phyloP scores from a whole-genome alignment of 2,329 filamentous ascomycete genomes.

The Aspergillus sp. region DNA sequence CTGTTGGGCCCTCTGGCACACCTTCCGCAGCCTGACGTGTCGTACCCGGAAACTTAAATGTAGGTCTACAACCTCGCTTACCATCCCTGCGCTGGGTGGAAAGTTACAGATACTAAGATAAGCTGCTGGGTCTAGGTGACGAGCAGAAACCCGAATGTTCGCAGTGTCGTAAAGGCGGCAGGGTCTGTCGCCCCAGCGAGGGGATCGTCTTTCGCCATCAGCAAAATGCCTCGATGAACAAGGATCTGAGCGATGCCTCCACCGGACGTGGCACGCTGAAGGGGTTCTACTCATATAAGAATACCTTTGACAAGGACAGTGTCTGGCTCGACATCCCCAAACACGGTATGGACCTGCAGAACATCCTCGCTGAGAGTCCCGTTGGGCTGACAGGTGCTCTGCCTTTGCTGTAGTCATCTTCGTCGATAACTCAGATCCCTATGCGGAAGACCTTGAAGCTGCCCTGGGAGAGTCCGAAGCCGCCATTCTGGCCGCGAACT shows the following conservation, averaged over 20 bases:
- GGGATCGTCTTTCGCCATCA: slow-evolving; percentile 69
- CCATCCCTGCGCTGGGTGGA: neutral
- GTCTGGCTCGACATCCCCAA: slow-evolving; percentile 66
- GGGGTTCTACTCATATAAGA: slow-evolving; percentile 67
- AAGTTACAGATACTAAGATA: slow-evolving; percentile 6
- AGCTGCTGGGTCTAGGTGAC: slow-evolving; percentile 41
- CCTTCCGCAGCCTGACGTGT: slow-evolving; percentile 54
- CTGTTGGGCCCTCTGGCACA: neutral
- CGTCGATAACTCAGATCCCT: slow-evolving; percentile 63
- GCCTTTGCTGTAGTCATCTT: slow-evolving; percentile 54
- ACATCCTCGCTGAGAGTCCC: neutral
- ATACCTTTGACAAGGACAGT: slow-evolving; percentile 62
- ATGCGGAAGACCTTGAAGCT: slow-evolving; percentile 54
- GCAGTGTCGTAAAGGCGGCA: slow-evolving; percentile 62
- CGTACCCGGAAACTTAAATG: slow-evolving; percentile 66
- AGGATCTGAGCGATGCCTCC: slow-evolving; percentile 44
- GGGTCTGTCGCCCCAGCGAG: slow-evolving; percentile 63
- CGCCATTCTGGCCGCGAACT: slow-evolving; percentile 30
- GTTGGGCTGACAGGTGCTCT: slow-evolving; percentile 4
- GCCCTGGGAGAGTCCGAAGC: slow-evolving; percentile 36
- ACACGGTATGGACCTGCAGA: slow-evolving; percentile 46
- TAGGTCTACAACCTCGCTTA: slow-evolving; percentile 18
- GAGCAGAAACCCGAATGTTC: slow-evolving; percentile 63
- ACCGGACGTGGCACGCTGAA: slow-evolving; percentile 52
- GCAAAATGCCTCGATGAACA: slow-evolving; percentile 70